Conservation (phyloP, 2,329 filamentous ascomycete genomes). For the Berkeleyomyces rouxiae region DNA sequence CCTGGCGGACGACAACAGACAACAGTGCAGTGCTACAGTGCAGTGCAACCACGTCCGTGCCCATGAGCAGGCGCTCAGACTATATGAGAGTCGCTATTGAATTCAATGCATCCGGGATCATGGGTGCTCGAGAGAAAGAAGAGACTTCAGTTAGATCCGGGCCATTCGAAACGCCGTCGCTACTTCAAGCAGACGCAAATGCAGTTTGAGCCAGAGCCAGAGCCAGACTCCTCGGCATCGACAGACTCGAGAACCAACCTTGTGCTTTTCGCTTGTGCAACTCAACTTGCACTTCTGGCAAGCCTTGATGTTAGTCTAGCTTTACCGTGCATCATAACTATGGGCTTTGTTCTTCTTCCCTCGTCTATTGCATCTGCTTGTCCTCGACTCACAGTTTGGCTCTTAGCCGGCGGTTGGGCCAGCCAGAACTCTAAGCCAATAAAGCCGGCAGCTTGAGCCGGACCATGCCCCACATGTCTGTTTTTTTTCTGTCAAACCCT, state of each 20-base stretch:
- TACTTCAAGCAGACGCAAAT: neutral
- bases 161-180: neutral
- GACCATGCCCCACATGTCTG: neutral
- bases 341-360: no score
- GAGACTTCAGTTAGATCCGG: neutral
- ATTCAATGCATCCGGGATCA: neutral
- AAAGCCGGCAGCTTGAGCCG: neutral
- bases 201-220: no score
- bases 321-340: no score
- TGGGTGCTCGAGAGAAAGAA: neutral
- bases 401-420: no score
- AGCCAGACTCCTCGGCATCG: no score
- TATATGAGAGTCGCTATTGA: neutral
- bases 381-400: no score
- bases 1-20: neutral
- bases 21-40: neutral
- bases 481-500: neutral
- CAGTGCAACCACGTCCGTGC: slow-evolving; percentile 1
- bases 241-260: no score
- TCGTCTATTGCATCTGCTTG: no score
- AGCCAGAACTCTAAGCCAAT: neutral
- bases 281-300: no score
- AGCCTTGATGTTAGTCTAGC: no score
- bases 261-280: no score
- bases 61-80: neutral